phyloP scores from a whole-genome alignment of 164 flowering plant genomes.

The Nymphaea thermarum region DNA sequence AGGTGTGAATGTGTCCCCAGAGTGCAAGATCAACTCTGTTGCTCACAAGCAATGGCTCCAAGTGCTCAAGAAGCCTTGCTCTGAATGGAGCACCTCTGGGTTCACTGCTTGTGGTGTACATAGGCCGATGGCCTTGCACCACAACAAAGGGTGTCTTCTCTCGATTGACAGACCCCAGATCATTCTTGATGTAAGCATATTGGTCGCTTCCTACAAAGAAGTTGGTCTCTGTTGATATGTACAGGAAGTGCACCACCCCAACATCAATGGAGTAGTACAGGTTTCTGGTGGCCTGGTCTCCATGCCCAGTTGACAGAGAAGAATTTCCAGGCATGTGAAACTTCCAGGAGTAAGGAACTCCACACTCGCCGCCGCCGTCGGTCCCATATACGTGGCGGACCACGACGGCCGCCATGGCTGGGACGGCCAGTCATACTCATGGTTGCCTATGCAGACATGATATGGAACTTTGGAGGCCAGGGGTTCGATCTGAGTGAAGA shows the following conservation, averaged over 20 bases:
- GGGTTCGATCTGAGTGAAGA: constrained; percentile 79
- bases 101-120: constrained; percentile 89
- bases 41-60: constrained; percentile 74
- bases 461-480: constrained; percentile 75
- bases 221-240: constrained; percentile 93
- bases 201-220: constrained; percentile 80
- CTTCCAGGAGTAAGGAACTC: constrained; percentile 84
- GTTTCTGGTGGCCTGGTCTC: constrained; percentile 66
- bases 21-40: constrained; percentile 77
- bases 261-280: constrained; percentile 68
- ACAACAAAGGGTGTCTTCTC: constrained; percentile 74
- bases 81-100: constrained; percentile 47
- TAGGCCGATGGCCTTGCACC: constrained; percentile 96
- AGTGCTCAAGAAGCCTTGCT: constrained; percentile 43
- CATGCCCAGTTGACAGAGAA: constrained; percentile 62
- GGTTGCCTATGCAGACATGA: constrained; percentile 97
- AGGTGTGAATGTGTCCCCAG: constrained; percentile 98
- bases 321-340: constrained; percentile 95
- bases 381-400: constrained; percentile 40
- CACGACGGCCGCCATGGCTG: constrained; percentile 96
- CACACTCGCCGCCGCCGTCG: constrained; percentile 98
- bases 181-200: constrained; percentile 54
- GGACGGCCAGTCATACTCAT: constrained; percentile 88
- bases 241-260: constrained; percentile 80
- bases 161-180: constrained; percentile 63